phyloP scores from a whole-genome alignment of 352 stramenopile genomes.

The Aphanomyces stellatus region DNA sequence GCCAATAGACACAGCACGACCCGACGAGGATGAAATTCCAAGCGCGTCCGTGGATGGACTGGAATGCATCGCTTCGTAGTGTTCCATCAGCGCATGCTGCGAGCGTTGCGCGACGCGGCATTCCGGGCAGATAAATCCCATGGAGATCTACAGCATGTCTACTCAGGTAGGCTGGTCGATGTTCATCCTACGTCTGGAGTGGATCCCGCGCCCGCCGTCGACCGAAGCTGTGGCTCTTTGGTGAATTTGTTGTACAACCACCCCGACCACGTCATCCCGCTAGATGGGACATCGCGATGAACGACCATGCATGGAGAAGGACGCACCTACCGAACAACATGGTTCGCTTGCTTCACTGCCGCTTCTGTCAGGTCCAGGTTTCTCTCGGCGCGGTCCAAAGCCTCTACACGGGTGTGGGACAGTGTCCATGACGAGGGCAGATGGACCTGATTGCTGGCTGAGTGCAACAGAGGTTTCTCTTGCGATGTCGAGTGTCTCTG shows the following conservation, averaged over 20 bases:
- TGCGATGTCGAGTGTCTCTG: constrained; percentile 11
- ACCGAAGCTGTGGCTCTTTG: constrained; percentile 22
- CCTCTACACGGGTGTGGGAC: constrained; percentile 9
- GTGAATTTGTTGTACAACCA: constrained; percentile 73
- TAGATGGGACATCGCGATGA: neutral
- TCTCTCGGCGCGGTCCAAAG: neutral
- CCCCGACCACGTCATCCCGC: constrained; percentile 44
- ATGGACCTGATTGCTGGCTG: constrained; percentile 8
- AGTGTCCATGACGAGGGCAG: neutral
- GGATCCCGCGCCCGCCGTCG: neutral
- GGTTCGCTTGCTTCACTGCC: constrained; percentile 11
- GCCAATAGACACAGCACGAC: too few relatives aligned
- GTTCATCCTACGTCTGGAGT: too few relatives aligned
- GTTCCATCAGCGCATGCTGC: constrained; percentile 37
- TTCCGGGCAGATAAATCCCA: constrained; percentile 80
- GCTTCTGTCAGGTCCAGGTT: constrained; percentile 16
- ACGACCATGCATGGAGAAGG: neutral
- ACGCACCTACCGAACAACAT: constrained; percentile 11
- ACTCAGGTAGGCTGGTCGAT: neutral
- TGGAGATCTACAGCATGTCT: constrained; percentile 50
- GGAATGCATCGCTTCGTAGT: constrained; percentile 51
- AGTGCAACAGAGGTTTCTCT: neutral
- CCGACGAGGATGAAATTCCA: too few relatives aligned
- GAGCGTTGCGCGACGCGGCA: constrained; percentile 63
- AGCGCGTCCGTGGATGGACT: too few relatives aligned